Percentiles rank a stretch among this genome's conserved stretches.
Conservation (phyloP, 345 rosid genomes). For the Moricandia moricandioides region DNA sequence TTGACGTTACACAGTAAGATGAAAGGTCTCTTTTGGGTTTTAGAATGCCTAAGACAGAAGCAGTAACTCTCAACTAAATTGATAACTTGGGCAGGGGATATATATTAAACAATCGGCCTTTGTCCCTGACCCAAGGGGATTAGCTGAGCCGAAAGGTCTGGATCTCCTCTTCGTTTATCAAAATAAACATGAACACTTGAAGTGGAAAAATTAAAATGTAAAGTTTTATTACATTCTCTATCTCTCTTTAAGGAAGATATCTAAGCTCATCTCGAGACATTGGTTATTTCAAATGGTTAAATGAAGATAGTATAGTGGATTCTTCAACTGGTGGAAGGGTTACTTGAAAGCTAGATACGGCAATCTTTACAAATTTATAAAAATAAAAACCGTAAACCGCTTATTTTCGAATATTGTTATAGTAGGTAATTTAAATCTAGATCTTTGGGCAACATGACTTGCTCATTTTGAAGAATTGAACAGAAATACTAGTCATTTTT, state of each 20-base stretch:
- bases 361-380: background rate
- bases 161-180: no score
- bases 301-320: background rate
- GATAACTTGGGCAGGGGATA: no score
- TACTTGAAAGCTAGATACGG: background rate
- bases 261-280: background rate
- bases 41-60: background rate
- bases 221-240: background rate
- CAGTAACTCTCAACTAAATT: background rate
- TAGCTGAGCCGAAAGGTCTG: no score
- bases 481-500: no score
- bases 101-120: no score
- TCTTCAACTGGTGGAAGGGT: background rate
- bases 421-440: background rate
- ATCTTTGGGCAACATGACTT: background rate
- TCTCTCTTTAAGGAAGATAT: background rate
- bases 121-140: no score
- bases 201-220: background rate
- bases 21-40: background rate
- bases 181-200: no score
- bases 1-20: background rate
- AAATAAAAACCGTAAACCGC: background rate
- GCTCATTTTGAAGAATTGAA: background rate
- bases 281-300: background rate
- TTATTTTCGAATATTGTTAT: background rate